These are phyloP conservation scores for Apocynum venetum DNA, from an alignment of 257 asterid genomes.

Conservation along the genomic window DNA sequence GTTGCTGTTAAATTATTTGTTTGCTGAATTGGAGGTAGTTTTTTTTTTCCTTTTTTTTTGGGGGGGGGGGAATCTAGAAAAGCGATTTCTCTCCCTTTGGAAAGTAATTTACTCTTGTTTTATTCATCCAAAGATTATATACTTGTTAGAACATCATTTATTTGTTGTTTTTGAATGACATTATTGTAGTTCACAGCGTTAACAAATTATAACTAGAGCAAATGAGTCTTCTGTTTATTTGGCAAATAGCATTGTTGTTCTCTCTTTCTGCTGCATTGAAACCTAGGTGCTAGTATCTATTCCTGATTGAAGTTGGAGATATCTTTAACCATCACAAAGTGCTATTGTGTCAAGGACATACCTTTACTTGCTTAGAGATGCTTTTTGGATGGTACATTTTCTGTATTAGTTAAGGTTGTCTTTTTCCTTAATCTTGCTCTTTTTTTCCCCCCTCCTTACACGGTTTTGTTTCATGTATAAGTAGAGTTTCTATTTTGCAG, in stretches of 20 bases:
- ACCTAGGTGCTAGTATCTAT: not conserved
- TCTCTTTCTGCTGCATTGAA: not conserved
- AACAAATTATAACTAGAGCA: not conserved
- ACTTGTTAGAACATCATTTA: not conserved
- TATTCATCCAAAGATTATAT: not conserved
- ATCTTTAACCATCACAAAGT: not conserved
- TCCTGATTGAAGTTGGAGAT: not conserved
- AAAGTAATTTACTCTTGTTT: not conserved
- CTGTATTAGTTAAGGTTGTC: not conserved
- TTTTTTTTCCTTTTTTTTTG: not conserved
- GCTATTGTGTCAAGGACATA: not conserved
- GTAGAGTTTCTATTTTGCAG: slow-evolving; percentile 44
- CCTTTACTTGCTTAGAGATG: not conserved
- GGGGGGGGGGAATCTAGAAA: not conserved
- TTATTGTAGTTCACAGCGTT: not conserved
- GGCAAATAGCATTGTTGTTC: not conserved
- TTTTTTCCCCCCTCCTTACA: not conserved
- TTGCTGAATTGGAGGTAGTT: not conserved
- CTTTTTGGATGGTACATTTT: not conserved
- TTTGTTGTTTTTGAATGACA: not conserved
- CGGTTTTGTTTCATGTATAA: slow-evolving; percentile 18
- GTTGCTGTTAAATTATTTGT: not conserved
- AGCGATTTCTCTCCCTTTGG: not conserved
- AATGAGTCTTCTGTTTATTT: not conserved
- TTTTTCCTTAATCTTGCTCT: not conserved